These are phyloP conservation scores for Amylostereum chailletii DNA, from an alignment of 1,284 basidiomycete species.

Conservation along the genomic window DNA sequence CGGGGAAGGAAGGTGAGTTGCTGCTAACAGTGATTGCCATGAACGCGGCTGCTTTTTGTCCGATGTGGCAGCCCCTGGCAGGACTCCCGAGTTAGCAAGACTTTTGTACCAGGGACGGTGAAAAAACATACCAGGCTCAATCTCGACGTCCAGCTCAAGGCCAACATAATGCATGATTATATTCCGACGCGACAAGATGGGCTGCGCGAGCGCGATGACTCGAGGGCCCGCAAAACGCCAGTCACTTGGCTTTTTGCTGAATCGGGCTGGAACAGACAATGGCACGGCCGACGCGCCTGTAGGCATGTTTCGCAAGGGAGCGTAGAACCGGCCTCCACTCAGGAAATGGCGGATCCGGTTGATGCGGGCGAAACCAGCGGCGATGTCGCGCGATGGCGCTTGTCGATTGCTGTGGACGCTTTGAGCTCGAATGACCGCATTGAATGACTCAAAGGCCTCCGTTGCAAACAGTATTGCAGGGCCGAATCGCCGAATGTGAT, in stretches of 20 bases:
- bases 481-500: conserved; percentile 14
- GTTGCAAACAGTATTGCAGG: conserved; percentile 16
- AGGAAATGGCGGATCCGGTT: not conserved
- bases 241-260: not conserved
- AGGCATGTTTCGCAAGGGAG: not conserved
- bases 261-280: no score
- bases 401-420: conserved; percentile 11
- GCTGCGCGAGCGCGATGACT: not conserved
- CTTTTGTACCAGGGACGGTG: no score
- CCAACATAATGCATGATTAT: no score
- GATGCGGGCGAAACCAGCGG: not conserved
- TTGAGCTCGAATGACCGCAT: conserved; percentile 9
- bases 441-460: conserved; percentile 17
- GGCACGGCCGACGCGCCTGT: no score
- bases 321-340: not conserved
- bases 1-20: no score
- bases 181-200: no score
- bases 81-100: no score
- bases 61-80: no score
- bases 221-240: not conserved
- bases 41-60: no score
- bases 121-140: no score
- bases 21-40: no score
- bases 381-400: conserved; percentile 10
- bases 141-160: no score